Evolutionary conservation across 176 grass and related monocot genomes (phyloP).

Genomic region (Cenchrus purpureus): DNA sequence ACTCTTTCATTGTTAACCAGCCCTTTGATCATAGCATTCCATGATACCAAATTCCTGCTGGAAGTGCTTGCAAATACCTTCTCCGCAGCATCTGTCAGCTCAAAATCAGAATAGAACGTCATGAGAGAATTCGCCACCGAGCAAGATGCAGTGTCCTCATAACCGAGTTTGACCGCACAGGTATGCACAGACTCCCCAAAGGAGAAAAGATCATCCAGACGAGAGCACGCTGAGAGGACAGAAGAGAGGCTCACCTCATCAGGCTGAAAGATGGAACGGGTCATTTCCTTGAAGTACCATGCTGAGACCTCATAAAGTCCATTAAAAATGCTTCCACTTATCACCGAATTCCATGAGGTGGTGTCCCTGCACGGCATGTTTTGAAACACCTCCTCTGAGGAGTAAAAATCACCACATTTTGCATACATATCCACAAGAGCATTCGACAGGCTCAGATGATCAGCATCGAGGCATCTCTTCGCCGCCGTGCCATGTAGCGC

Average conservation of each 20-base stretch:
- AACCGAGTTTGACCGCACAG: conserved; percentile 58
- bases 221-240: conserved; percentile 53
- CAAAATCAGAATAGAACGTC: conserved; percentile 65
- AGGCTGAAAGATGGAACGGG: conserved; percentile 5
- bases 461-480: conserved; percentile 41
- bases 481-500: conserved; percentile 49
- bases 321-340: conserved; percentile 61
- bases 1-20: conserved; percentile 50
- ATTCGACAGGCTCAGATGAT: conserved; percentile 53
- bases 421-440: conserved; percentile 81
- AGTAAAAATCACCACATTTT: conserved; percentile 50
- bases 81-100: conserved; percentile 41
- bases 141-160: conserved; percentile 40
- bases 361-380: conserved; percentile 58
- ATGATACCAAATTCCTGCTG: conserved; percentile 68
- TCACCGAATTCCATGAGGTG: conserved; percentile 80
- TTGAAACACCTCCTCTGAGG: conserved; percentile 56
- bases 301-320: conserved; percentile 36
- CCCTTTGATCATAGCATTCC: conserved; percentile 81
- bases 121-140: conserved; percentile 65
- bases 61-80: conserved; percentile 46
- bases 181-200: conserved; percentile 77
- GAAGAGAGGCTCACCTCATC: conserved; percentile 71
- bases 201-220: conserved; percentile 18
- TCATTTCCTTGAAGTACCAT: conserved; percentile 75